Base-by-base conservation (phyloP, 441 rosid genomes). In the Populus hybrid region DNA sequence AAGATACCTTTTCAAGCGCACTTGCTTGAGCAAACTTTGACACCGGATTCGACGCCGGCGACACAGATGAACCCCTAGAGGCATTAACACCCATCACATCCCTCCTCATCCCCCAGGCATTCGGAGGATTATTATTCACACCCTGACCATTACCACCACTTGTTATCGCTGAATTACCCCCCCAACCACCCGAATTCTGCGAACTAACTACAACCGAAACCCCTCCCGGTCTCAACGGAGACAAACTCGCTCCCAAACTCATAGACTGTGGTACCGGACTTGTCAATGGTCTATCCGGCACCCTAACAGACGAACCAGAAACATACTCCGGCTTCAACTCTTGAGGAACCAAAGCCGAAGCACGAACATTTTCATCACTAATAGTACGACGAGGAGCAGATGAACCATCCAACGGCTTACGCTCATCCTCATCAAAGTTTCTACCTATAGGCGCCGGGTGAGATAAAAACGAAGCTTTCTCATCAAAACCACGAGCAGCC, bases 371-470 rank as follows among this genome's bases (percentile, higher is more conserved):
- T 32, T 73, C 80, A 32, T 77, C 76, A 8, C 71, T 77, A 9
- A 77, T 35, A 7, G 75, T 74, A 14, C 74, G 74, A 21, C 72
- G 66, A 5, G 77, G 57, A 32, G 77, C 72, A 10, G 78, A 63
- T 30, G 6, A 14, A 21, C 72, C 72, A 57, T 61, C 80, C 28
- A 83, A 42, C 14, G 85, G 83, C 50, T 80, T 80, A 3, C 78
- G 76, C 46, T 83, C 85, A 28, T 77, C 83, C 79, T 77, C 81
- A 16, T 83, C 85, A 78, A 83, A 83, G 77, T 77, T 80, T 70
- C 40, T 72, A 38, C 85, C 85, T 16, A 75, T 83, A 18, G 75
- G 73, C 10, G 75, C 30, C 16, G 72, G 77, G 50, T 74, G 68
- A 71, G 79, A 72, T 11, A 83, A 74, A 61, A 83, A 76, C 24